A percentile compares a stretch with the other conserved stretches of the same genome.
phyloP scores from a whole-genome alignment of 148 eudicot species.

The Talinum fruticosum region DNA sequence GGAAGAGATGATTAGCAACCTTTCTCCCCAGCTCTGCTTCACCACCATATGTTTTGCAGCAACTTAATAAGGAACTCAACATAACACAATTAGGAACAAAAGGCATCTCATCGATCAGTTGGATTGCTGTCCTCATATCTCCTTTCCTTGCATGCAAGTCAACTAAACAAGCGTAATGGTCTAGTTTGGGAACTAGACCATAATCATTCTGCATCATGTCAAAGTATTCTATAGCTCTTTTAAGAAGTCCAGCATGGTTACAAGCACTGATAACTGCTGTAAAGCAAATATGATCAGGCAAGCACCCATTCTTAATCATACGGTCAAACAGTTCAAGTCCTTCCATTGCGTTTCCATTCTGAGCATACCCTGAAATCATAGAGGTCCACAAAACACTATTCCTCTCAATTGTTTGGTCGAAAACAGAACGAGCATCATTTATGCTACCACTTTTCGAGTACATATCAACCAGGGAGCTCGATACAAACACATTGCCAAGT shows the following conservation, averaged over 20 bases:
- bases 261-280: slow-evolving; percentile 40
- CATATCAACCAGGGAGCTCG: slow-evolving; percentile 39
- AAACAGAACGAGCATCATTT: slow-evolving; percentile 29
- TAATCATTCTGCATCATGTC: slow-evolving; percentile 34
- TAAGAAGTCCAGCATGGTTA: slow-evolving; percentile 42
- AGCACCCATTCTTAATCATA: slow-evolving; percentile 17
- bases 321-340: slow-evolving; percentile 38
- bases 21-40: slow-evolving; percentile 35
- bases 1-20: slow-evolving; percentile 29
- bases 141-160: slow-evolving; percentile 47
- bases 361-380: slow-evolving; percentile 43
- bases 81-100: slow-evolving; percentile 35
- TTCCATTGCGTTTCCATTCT: slow-evolving; percentile 37
- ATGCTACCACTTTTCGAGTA: slow-evolving; percentile 39
- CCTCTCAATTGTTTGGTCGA: slow-evolving; percentile 19
- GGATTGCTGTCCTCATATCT: slow-evolving; percentile 32
- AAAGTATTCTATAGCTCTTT: slow-evolving; percentile 34
- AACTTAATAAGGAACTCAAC: slow-evolving; percentile 40
- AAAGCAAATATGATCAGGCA: slow-evolving; percentile 39
- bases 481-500: slow-evolving; percentile 29
- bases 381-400: slow-evolving; percentile 41
- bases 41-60: slow-evolving; percentile 45
- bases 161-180: slow-evolving; percentile 47
- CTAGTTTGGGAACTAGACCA: slow-evolving; percentile 36
- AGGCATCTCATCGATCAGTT: slow-evolving; percentile 44